Evolutionary conservation across 2,329 filamentous ascomycete genomes (phyloP).

Genomic region (Neocucurbitaria cava): DNA sequence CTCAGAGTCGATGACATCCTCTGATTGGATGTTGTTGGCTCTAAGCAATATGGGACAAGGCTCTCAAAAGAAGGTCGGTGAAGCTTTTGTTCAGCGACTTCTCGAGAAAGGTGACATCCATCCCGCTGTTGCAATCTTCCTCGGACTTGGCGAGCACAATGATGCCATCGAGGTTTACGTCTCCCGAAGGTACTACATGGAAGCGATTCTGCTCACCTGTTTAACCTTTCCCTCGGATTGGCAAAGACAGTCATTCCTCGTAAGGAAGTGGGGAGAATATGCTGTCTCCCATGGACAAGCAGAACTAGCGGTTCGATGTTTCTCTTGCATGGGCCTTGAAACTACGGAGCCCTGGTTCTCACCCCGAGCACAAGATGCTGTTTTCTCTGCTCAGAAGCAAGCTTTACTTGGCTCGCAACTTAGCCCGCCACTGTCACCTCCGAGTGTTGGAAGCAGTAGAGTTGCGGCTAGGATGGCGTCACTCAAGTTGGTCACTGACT

Average conservation of each 20-base stretch:
- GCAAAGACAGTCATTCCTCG: conserved; percentile 86
- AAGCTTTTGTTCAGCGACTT: conserved; percentile 87
- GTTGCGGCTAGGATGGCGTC: conserved; percentile 79
- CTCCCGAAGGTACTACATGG: conserved; percentile 89
- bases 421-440: conserved; percentile 77
- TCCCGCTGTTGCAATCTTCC: conserved; percentile 88
- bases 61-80: conserved; percentile 87
- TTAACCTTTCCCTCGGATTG: conserved; percentile 84
- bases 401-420: conserved; percentile 61
- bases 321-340: conserved; percentile 87
- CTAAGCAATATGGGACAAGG: conserved; percentile 80
- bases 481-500: conserved; percentile 90
- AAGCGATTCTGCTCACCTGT: conserved; percentile 87
- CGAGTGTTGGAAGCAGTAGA: conserved; percentile 61
- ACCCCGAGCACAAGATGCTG: conserved; percentile 73
- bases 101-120: conserved; percentile 91
- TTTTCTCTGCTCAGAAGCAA: conserved; percentile 62
- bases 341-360: conserved; percentile 88
- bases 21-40: conserved; percentile 96
- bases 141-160: conserved; percentile 89
- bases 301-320: conserved; percentile 89
- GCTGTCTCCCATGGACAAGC: conserved; percentile 86
- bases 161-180: conserved; percentile 97
- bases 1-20: conserved; percentile 86
- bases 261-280: conserved; percentile 94